These are phyloP conservation scores for Coemansia sp. DNA, from an alignment of 192 early-diverging fungal genomes.

Conservation along the genomic window DNA sequence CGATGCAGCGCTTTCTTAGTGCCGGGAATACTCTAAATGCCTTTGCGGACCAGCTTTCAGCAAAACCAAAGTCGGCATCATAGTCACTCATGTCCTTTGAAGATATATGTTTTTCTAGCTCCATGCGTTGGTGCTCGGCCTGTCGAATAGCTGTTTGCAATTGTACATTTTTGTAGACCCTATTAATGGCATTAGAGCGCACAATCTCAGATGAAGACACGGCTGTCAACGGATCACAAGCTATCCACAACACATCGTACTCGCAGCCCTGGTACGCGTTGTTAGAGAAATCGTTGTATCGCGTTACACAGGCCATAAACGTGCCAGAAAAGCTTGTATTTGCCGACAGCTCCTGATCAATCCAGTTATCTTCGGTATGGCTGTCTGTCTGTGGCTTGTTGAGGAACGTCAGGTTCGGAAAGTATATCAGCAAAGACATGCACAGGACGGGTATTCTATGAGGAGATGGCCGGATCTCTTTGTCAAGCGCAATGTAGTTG, in stretches of 20 bases:
- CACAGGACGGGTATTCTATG: neutral
- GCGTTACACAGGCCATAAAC: slow-evolving; percentile 21
- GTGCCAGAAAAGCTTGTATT: slow-evolving; percentile 19
- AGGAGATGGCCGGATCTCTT: neutral
- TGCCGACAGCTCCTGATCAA: neutral
- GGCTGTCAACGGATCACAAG: slow-evolving; percentile 24
- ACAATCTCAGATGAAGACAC: neutral
- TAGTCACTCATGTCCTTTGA: slow-evolving; percentile 11
- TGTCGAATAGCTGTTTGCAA: neutral
- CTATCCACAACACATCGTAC: slow-evolving; percentile 23
- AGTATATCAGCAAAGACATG: slow-evolving; percentile 14
- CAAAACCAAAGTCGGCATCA: slow-evolving; percentile 10
- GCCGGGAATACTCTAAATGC: slow-evolving; percentile 23
- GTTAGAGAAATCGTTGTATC: slow-evolving; percentile 12
- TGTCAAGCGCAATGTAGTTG: neutral
- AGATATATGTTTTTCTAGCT: neutral
- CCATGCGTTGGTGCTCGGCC: neutral
- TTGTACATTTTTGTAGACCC: too few relatives aligned
- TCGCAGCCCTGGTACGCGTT: slow-evolving; percentile 1
- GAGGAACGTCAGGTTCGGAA: slow-evolving; percentile 12
- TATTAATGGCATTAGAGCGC: neutral
- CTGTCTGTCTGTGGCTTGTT: slow-evolving; percentile 4
- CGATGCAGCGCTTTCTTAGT: neutral
- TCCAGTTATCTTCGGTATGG: slow-evolving; percentile 18
- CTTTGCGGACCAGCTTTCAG: slow-evolving; percentile 30